Conservation (phyloP, 2,329 filamentous ascomycete genomes). For the Claviceps paspali region DNA sequence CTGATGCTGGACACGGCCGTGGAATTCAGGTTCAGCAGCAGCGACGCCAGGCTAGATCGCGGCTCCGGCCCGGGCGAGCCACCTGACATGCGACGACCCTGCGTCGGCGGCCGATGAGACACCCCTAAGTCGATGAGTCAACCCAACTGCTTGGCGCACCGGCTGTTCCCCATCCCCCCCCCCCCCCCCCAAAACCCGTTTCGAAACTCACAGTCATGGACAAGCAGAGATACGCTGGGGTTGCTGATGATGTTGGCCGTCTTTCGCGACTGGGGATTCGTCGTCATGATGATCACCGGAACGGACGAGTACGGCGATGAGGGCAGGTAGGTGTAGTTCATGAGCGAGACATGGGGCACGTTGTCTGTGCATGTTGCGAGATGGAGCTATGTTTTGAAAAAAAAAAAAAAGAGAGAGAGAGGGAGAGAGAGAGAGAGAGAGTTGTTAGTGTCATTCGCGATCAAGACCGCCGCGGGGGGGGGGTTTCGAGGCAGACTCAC, state of each 20-base stretch:
- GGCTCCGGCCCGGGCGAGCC: slow-evolving; percentile 50
- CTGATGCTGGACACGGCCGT: slow-evolving; percentile 77
- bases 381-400: slow-evolving; percentile 52
- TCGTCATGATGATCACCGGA: slow-evolving; percentile 95
- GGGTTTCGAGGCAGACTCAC: slow-evolving; percentile 40
- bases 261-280: slow-evolving; percentile 63
- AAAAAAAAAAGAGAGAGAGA: no score
- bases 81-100: slow-evolving; percentile 39
- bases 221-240: slow-evolving; percentile 79
- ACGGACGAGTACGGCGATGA: slow-evolving; percentile 50
- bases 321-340: slow-evolving; percentile 98
- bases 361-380: slow-evolving; percentile 79
- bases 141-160: no score
- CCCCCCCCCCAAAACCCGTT: no score
- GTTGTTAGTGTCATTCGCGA: no score
- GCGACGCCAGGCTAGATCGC: slow-evolving; percentile 61
- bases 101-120: slow-evolving; percentile 74
- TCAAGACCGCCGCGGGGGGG: no score
- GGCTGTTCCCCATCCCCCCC: no score
- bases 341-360: slow-evolving; percentile 81
- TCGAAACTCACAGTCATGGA: slow-evolving; percentile 62
- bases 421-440: no score
- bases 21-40: slow-evolving; percentile 84
- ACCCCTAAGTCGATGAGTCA: slow-evolving; percentile 42
- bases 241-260: slow-evolving; percentile 71